Percentiles rank a stretch among this genome's conserved stretches.
These are phyloP conservation scores for Penicillium sp. DNA, from an alignment of 2,329 filamentous ascomycete species.

Conservation along the genomic window DNA sequence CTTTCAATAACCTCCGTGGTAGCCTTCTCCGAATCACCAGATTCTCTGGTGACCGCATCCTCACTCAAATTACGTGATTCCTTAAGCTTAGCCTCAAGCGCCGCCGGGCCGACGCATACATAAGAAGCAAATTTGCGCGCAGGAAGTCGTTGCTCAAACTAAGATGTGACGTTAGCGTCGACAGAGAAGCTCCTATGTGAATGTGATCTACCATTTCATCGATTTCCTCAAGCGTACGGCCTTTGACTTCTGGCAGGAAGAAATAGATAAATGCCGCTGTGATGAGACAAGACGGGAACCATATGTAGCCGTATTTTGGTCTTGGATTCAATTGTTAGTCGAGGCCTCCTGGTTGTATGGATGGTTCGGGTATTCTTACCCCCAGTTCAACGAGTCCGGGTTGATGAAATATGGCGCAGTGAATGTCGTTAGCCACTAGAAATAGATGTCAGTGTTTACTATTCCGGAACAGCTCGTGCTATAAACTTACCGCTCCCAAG, in stretches of 20 bases:
- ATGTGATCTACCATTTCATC: conserved; percentile 51
- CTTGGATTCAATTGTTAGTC: conserved; percentile 3
- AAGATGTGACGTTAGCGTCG: not conserved
- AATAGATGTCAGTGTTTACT: not conserved
- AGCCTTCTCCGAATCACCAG: conserved; percentile 10
- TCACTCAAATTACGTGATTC: not conserved
- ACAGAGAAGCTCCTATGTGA: not conserved
- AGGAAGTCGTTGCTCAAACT: conserved; percentile 41
- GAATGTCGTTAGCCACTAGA: conserved; percentile 55
- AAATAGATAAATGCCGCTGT: conserved; percentile 41
- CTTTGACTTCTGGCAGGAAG: conserved; percentile 56
- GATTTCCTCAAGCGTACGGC: conserved; percentile 54
- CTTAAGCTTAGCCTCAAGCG: conserved; percentile 8
- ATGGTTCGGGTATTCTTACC: conserved; percentile 21
- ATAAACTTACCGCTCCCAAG: conserved; percentile 44
- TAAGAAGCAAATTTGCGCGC: conserved; percentile 40
- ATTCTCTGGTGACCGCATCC: not conserved
- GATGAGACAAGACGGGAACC: conserved; percentile 37
- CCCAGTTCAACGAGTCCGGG: conserved; percentile 54
- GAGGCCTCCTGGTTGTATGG: not conserved
- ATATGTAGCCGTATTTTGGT: conserved; percentile 59
- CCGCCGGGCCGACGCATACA: conserved; percentile 32
- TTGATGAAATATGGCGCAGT: conserved; percentile 63
- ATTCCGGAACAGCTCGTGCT: not conserved
- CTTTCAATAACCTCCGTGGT: conserved; percentile 12